These are phyloP conservation scores for Cercospora zeae-maydis DNA, from an alignment of 2,329 filamentous ascomycete species.

Conservation along the genomic window DNA sequence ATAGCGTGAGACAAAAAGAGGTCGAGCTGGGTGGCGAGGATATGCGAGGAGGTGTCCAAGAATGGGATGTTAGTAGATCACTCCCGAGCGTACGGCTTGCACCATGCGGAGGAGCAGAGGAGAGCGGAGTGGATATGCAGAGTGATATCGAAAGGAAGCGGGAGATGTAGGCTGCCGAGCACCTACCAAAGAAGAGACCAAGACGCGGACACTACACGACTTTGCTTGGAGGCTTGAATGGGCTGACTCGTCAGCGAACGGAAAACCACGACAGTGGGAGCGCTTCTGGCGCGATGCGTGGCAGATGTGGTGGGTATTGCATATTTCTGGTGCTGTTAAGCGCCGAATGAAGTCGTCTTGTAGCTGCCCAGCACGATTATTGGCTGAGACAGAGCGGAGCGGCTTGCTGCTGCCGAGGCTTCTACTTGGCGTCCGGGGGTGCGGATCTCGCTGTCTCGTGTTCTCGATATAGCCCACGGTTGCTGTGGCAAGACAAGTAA, in stretches of 20 bases:
- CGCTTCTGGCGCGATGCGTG: slow-evolving; percentile 10
- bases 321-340: slow-evolving; percentile 21
- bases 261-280: slow-evolving; percentile 12
- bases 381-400: slow-evolving; percentile 11
- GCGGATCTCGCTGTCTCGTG: background rate
- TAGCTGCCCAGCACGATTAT: slow-evolving; percentile 1
- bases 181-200: slow-evolving; percentile 12
- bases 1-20: background rate
- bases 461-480: background rate
- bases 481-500: background rate
- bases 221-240: slow-evolving; percentile 5
- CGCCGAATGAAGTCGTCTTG: slow-evolving; percentile 24
- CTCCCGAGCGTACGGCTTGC: background rate
- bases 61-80: slow-evolving; percentile 3
- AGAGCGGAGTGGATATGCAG: slow-evolving; percentile 14
- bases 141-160: slow-evolving; percentile 17
- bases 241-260: slow-evolving; percentile 19
- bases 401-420: slow-evolving; percentile 7
- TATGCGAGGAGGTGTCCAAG: background rate
- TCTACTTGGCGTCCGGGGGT: slow-evolving; percentile 4
- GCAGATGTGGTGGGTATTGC: slow-evolving; percentile 24
- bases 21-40: slow-evolving; percentile 1
- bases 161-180: slow-evolving; percentile 15
- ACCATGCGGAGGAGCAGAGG: background rate
- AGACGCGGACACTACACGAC: slow-evolving; percentile 3